These are phyloP conservation scores for Clausena lansium DNA, from an alignment of 345 rosid genomes.

Conservation along the genomic window DNA sequence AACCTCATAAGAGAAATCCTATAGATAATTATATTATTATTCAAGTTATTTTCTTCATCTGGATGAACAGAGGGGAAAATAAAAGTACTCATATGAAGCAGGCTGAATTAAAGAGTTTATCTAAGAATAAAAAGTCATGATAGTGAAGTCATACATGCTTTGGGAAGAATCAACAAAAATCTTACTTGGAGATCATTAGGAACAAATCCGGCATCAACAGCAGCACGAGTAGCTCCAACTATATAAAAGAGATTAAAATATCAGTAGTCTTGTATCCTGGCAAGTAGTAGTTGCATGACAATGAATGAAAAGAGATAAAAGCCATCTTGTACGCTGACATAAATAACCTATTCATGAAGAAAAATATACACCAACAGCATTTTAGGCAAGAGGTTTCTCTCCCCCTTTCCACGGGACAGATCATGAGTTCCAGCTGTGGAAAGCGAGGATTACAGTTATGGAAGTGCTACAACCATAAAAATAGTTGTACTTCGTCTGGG, in stretches of 20 bases:
- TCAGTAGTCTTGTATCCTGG: neutral
- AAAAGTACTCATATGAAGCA: neutral
- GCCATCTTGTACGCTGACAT: neutral
- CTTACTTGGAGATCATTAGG: slow-evolving; percentile 95
- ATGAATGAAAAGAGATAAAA: neutral
- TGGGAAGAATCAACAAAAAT: slow-evolving; percentile 6
- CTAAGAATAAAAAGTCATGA: neutral
- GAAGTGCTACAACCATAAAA: neutral
- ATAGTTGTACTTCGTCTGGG: neutral
- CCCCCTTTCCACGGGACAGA: neutral
- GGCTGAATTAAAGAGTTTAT: neutral
- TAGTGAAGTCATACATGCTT: neutral
- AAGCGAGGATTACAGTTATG: neutral
- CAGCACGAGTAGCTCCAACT: slow-evolving; percentile 99
- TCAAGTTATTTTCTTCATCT: neutral
- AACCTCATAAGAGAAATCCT: neutral
- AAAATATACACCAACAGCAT: neutral
- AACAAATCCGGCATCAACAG: slow-evolving; percentile 99
- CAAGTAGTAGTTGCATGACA: neutral
- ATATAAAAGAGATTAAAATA: slow-evolving; percentile 14
- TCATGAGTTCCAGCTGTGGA: neutral
- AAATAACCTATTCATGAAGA: neutral
- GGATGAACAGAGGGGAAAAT: neutral
- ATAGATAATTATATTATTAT: neutral
- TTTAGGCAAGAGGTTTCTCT: neutral